phyloP scores from a whole-genome alignment of 495 filamentous ascomycete species.

The Penicillium herquei region DNA sequence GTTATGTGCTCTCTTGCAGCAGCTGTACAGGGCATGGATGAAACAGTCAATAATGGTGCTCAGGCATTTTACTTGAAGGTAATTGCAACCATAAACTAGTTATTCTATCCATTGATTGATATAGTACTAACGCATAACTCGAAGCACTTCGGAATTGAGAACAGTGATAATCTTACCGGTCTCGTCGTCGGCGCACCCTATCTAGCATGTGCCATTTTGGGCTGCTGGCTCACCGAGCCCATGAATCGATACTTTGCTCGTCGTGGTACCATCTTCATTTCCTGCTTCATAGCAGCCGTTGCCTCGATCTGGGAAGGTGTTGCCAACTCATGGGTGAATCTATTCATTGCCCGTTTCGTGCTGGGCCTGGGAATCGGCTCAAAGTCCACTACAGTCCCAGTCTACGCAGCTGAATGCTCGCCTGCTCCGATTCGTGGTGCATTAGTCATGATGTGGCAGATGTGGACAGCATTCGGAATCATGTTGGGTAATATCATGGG shows the following conservation, averaged over 20 bases:
- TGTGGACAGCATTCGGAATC: constrained; percentile 76
- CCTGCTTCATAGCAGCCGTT: constrained; percentile 46
- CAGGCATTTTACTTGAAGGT: constrained; percentile 61
- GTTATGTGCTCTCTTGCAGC: constrained; percentile 50
- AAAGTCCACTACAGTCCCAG: constrained; percentile 57
- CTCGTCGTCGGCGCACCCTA: constrained; percentile 50
- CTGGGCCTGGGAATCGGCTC: constrained; percentile 61
- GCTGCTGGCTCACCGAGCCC: constrained; percentile 55
- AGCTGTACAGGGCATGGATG: constrained; percentile 65
- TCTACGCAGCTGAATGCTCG: constrained; percentile 58
- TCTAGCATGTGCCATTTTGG: constrained; percentile 42
- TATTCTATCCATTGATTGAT: neutral
- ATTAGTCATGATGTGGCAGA: constrained; percentile 63
- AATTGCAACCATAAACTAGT: neutral
- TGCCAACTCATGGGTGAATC: constrained; percentile 49
- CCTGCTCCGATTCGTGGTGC: constrained; percentile 57
- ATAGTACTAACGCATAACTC: neutral
- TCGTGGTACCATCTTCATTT: constrained; percentile 58
- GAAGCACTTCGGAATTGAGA: constrained; percentile 35
- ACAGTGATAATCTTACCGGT: constrained; percentile 36
- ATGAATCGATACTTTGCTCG: constrained; percentile 56
- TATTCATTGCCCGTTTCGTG: constrained; percentile 58
- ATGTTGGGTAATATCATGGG: constrained; percentile 74
- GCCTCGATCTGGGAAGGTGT: constrained; percentile 51
- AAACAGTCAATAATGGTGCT: constrained; percentile 78